Base-by-base conservation (phyloP, 2,329 filamentous ascomycete genomes). In the Penicillium sp. region DNA sequence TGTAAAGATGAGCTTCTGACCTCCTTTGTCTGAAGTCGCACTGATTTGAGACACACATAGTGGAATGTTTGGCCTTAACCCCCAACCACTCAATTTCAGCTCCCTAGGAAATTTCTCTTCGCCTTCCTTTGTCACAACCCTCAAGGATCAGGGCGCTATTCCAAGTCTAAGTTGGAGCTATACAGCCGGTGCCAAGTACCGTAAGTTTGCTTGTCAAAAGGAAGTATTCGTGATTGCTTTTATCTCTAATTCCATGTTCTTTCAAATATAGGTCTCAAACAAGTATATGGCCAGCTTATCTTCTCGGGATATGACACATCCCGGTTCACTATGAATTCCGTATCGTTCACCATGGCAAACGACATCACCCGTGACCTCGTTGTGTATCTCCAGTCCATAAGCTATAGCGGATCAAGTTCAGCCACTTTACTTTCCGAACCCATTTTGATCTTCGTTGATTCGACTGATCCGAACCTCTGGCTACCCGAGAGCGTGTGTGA, bases 131-230 rank as follows among this genome's bases (percentile, higher is more conserved):
- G 71, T 53, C 72, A 72, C 63, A 66, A 80, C 51, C 74, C 80
- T 66, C 70, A 80, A 59, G 74, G 81, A 62, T 70, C 81, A 80
- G 50, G 80, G 81, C 8, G 74, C 72, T 51, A 87, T 90, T 43
- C 84, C 87, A 1, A 90, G 87, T 66, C 78, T 89, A 55, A 88
- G 85, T 38, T 90, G 88, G 65, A 87, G 85, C 46, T 91, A 86
- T 67, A 90, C 88, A 3, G 87, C 87, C 36, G 88, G 88, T 14
- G 86, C 86, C n/a, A 80, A 80, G 55, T 90, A 90, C 63, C 79
- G 85, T 85, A 73, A 67, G 80, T 70, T 22, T 22, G 31, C 10
- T 51, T 14, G 9, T 40, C 6, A 20, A 39, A 11, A 28, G 6
- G 25, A n/a, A 20, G 11, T 35, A 27, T 22, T 22, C 9, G 5